Evolutionary conservation across 2,329 filamentous ascomycete species (phyloP).

Genomic region (Aspergillus oerlinghausenensis): DNA sequence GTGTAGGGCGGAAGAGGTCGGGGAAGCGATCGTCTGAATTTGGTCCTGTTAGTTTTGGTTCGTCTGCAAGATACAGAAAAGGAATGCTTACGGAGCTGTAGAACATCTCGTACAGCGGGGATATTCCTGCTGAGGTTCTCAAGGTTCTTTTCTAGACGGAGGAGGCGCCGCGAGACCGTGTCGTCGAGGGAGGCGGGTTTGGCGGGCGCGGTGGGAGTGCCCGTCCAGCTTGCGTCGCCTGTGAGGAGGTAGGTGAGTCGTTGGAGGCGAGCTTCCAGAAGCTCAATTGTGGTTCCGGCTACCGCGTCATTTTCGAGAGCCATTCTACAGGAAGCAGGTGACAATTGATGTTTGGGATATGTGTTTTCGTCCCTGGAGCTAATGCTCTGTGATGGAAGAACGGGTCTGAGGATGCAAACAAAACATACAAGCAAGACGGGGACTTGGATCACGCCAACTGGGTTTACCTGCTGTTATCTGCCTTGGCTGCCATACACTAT

Average conservation of each 20-base stretch:
- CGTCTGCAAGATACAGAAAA: background rate
- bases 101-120: constrained; percentile 38
- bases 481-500: background rate
- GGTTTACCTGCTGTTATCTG: background rate
- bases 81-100: constrained; percentile 36
- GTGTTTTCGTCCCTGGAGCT: constrained; percentile 2
- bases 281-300: constrained; percentile 38
- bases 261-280: constrained; percentile 42
- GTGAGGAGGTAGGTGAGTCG: constrained; percentile 43
- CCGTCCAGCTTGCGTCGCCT: constrained; percentile 38
- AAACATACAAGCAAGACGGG: background rate
- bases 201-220: constrained; percentile 29
- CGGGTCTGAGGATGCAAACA: background rate
- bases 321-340: constrained; percentile 19
- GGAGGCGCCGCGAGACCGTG: constrained; percentile 37
- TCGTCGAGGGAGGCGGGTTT: constrained; percentile 34
- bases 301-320: constrained; percentile 31
- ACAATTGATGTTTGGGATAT: background rate
- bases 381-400: background rate
- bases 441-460: too few relatives aligned
- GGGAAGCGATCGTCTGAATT: constrained; percentile 34
- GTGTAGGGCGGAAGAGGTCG: constrained; percentile 37
- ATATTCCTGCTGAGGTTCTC: constrained; percentile 34
- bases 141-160: constrained; percentile 35
- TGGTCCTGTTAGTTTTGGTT: constrained; percentile 1